Evolutionary conservation across 2,329 filamentous ascomycete genomes (phyloP), one percentile per base, ranked within the genome.

Genomic region (Dendrostoma leiphaemia): DNA sequence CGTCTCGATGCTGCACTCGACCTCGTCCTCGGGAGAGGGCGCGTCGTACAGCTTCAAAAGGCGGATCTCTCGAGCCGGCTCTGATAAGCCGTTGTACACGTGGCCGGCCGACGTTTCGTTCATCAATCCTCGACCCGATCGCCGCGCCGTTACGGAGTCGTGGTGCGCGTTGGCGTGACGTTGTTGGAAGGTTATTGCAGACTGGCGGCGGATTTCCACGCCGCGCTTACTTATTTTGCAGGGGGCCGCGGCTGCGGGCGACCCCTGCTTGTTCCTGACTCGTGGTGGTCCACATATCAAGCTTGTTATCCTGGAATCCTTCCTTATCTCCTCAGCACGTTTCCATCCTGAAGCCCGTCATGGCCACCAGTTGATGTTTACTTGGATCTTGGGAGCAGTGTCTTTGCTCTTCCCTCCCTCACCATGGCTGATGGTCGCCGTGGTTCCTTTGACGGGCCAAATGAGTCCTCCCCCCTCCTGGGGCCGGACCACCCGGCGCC

Each of bases 381-480:
- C n/a, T n/a, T n/a, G n/a, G n/a, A n/a, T n/a, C n/a, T n/a, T n/a
- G n/a, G n/a, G n/a, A n/a, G n/a, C n/a, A n/a, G n/a, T n/a, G n/a
- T 24, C 37, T 19, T 24, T 17, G 3, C n/a, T 4, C n/a, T 19
- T 12, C 19, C 8, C 12, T 3, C 10, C 37, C 21, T n/a, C n/a
- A 15, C 38, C 38, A 41, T 41, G 38, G 15, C 38, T n/a, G 38
- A 41, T 21, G 26, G 8, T 23, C 38, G 24, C 13, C 38, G 38
- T 23, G 38, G 26, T 21, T 41, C 38, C 23, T 3, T 41, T 23
- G 38, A 41, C 21, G 38, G 38, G 13, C 21, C 23, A 1, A 41
- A 21, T 24, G 47, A 49, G 35, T 34, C 47, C 34, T 31, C 47
- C n/a, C 47, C 47, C 19, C 34, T 49, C n/a, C 35, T 49, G 17